Evolutionary conservation across 2,329 filamentous ascomycete species (phyloP).

Genomic region (Fusarium sp.): DNA sequence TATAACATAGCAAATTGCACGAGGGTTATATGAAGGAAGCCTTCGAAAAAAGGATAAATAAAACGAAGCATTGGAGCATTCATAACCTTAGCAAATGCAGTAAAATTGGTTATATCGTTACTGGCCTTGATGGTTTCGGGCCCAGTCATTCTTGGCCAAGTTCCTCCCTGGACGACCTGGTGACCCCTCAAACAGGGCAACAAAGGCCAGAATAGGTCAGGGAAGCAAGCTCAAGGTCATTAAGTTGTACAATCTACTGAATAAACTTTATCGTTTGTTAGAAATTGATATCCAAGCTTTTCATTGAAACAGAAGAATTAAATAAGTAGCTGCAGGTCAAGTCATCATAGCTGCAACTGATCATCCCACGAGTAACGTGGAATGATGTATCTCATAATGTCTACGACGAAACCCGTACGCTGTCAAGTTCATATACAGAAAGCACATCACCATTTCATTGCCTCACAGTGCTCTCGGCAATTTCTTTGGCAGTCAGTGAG

Average conservation of each 20-base stretch:
- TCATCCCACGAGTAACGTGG: background rate
- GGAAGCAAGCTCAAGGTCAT: background rate
- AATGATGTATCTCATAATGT: background rate
- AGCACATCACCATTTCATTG: background rate
- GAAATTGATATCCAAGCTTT: background rate
- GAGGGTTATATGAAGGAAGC: background rate
- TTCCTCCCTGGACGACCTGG: too few species aligned
- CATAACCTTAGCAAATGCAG: too few species aligned
- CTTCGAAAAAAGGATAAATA: background rate
- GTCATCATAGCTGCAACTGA: too few species aligned
- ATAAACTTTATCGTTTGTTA: too few species aligned
- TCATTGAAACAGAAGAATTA: too few species aligned
- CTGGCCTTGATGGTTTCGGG: background rate
- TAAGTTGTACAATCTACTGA: rapidly evolving
- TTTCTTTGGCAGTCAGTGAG: background rate
- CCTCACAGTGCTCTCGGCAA: too few species aligned
- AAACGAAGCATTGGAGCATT: too few species aligned
- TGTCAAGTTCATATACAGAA: background rate
- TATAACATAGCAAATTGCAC: rapidly evolving
- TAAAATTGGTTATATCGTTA: background rate
- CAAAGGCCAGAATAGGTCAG: background rate
- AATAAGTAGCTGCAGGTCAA: background rate
- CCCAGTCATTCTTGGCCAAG: background rate
- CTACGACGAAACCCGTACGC: background rate
- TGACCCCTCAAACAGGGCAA: too few species aligned